phyloP scores from a whole-genome alignment of 2,329 filamentous ascomycete species.

The Epicoccum sorghinum region DNA sequence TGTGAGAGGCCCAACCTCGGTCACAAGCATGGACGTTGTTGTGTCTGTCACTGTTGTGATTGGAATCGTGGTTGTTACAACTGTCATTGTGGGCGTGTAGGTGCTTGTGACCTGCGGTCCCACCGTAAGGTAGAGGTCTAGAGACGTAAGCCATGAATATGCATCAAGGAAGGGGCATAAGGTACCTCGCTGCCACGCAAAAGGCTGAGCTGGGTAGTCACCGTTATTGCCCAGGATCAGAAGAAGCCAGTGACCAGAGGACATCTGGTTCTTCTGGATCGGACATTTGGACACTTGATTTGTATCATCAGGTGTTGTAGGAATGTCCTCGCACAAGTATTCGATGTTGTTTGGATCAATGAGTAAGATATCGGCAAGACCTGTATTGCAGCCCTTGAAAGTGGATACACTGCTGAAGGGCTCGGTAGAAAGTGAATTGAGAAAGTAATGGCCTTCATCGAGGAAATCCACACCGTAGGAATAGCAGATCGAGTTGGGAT shows the following conservation, averaged over 20 bases:
- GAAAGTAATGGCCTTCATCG: conserved; percentile 53
- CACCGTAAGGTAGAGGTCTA: conserved; percentile 43
- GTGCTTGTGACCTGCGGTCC: conserved; percentile 42
- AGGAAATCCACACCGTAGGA: conserved; percentile 53
- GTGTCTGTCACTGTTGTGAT: conserved; percentile 30
- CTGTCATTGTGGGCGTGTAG: conserved; percentile 42
- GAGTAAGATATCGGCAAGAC: conserved; percentile 51
- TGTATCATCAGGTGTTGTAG: conserved; percentile 48
- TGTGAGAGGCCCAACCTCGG: conserved; percentile 34
- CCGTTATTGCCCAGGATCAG: conserved; percentile 55
- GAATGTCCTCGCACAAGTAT: conserved; percentile 50
- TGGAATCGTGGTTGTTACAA: conserved; percentile 38
- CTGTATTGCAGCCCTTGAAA: conserved; percentile 52
- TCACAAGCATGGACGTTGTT: conserved; percentile 31
- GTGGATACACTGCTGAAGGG: conserved; percentile 53
- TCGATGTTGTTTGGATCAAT: conserved; percentile 51
- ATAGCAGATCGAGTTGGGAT: conserved; percentile 37
- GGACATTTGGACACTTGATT: conserved; percentile 52
- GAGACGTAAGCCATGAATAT: background rate
- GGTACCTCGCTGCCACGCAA: conserved; percentile 54
- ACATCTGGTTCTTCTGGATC: conserved; percentile 51
- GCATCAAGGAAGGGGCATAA: background rate
- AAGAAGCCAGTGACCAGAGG: conserved; percentile 53
- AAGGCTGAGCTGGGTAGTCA: conserved; percentile 46
- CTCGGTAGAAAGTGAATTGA: conserved; percentile 51